Percentiles rank a stretch among this genome's conserved stretches.
Conservation (phyloP, 2,329 filamentous ascomycete species). For the Bipolaris bicolor region DNA sequence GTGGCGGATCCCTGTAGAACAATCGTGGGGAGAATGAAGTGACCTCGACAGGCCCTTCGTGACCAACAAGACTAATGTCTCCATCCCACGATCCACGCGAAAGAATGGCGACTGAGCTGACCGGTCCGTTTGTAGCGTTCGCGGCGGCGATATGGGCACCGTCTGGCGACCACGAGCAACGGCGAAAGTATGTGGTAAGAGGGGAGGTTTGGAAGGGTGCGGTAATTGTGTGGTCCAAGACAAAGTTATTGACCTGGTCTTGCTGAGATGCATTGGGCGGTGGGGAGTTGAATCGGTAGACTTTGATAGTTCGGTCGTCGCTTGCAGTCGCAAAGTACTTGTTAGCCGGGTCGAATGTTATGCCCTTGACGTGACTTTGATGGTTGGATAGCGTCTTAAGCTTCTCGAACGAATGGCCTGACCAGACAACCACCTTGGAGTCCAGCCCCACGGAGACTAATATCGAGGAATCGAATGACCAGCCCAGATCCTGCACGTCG, state of each 20-base stretch:
- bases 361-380: conserved; percentile 97
- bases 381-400: conserved; percentile 92
- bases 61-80: conserved; percentile 95
- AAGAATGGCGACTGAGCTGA: conserved; percentile 95
- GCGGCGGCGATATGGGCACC: conserved; percentile 96
- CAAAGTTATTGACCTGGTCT: conserved; percentile 96
- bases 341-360: conserved; percentile 97
- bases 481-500: conserved; percentile 96
- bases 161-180: conserved; percentile 97
- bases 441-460: conserved; percentile 95
- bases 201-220: conserved; percentile 89
- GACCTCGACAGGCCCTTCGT: conserved; percentile 95
- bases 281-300: conserved; percentile 90
- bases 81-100: conserved; percentile 92
- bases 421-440: conserved; percentile 98
- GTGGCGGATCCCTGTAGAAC: conserved; percentile 74
- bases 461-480: conserved; percentile 95
- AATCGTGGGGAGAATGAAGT: conserved; percentile 95
- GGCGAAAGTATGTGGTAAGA: conserved; percentile 92
- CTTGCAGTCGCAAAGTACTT: conserved; percentile 99
- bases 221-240: conserved; percentile 88
- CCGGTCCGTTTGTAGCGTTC: conserved; percentile 95
- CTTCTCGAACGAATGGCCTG: conserved; percentile 96
- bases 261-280: conserved; percentile 89
- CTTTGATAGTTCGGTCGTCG: conserved; percentile 94